Conservation (phyloP, 2,329 filamentous ascomycete species). For the Colletotrichum higginsianum region DNA sequence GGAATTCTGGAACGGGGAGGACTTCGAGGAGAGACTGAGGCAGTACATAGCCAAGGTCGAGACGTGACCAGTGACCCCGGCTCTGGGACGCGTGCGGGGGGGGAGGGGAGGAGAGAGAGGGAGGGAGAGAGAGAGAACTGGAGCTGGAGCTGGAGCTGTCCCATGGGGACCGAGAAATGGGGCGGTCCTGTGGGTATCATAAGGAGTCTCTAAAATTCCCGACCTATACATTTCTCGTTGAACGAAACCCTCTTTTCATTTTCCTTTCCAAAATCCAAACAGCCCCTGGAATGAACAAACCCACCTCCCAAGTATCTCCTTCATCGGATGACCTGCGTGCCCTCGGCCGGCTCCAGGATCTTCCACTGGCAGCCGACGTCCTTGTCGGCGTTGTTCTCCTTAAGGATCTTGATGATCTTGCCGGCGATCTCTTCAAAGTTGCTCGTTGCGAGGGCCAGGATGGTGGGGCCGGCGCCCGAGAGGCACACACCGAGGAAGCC, state of each 20-base stretch:
- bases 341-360: constrained; percentile 89
- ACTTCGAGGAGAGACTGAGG: constrained; percentile 21
- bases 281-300: too few relatives aligned
- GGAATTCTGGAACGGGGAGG: constrained; percentile 30
- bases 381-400: constrained; percentile 68
- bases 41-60: constrained; percentile 11
- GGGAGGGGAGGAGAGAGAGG: too few relatives aligned
- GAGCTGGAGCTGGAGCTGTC: background rate
- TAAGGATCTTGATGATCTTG: constrained; percentile 82
- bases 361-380: constrained; percentile 88
- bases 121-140: too few relatives aligned
- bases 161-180: background rate
- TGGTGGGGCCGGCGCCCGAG: constrained; percentile 94
- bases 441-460: constrained; percentile 90
- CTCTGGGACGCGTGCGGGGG: background rate
- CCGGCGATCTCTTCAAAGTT: constrained; percentile 91
- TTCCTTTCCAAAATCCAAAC: background rate
- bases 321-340: constrained; percentile 62
- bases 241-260: background rate
- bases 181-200: constrained; percentile 15
- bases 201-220: constrained; percentile 7
- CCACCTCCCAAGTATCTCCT: too few relatives aligned
- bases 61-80: background rate
- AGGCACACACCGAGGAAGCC: constrained; percentile 95
- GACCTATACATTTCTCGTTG: background rate